Evolutionary conservation across 352 stramenopile genomes (phyloP), one percentile per base, ranked within the genome.

Genomic region (Pythium coloratum): DNA sequence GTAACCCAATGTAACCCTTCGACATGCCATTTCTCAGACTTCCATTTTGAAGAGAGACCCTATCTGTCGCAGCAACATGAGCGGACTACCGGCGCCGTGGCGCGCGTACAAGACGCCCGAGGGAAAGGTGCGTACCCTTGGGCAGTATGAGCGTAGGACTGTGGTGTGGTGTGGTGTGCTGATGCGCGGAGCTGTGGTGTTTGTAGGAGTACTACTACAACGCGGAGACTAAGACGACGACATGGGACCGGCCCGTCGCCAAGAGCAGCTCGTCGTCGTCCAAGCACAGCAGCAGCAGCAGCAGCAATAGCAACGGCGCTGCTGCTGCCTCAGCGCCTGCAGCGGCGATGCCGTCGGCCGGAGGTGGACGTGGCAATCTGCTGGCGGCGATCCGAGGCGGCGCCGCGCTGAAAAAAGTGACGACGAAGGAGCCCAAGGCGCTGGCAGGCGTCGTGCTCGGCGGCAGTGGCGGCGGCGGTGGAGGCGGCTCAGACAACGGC

Each of bases 151-250:
- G 14, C 13, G 14, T 36, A 55, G 38, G 20, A 24, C 20, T 24
- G 20, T 24, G 24, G 12, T 16, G 38, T 24, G 24, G 12, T 16
- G 38, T 36, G 26, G 55, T 36, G 18, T 12, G 34, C 38, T 50
- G 24, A 36, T 53, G 34, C 12, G 38, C 51, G 50, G 1, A 13
- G 16, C 24, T 14, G n/a, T 47, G 47, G 36, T 49, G 46, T 32
- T 10, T 42, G 24, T 59, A 95, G 87, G 86, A 94, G 75, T 97
- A 97, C 73, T 97, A 94, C 73, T 97, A 96, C 76, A 94, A 97
- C 62, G 77, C 83, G n/a, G 71, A 90, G 62, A 94, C 85, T 3
- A 95, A 96, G 66, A 84, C 89, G 63, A 97, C 89, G 59, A 94
- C 86, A 53, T 97, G 89, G 89, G 89, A 93, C 36, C 80, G 78